phyloP scores from a whole-genome alignment of 306 rosid species.

The Gleditsia sinensis region DNA sequence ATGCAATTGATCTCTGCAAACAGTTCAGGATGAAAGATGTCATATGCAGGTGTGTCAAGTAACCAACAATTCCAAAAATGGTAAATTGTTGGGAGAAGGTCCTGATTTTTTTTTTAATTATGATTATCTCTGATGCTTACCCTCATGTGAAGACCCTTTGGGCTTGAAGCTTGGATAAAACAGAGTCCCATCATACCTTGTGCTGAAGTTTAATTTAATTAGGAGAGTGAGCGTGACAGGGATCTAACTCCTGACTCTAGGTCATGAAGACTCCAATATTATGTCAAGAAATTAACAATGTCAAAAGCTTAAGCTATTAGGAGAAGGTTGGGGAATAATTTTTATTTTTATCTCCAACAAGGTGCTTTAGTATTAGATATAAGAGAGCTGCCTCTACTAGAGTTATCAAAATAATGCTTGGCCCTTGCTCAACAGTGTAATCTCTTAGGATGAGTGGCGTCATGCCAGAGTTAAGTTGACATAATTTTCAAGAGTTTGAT shows the following conservation, averaged over 20 bases:
- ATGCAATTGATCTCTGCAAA: conserved; percentile 21
- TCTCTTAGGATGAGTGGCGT: background rate
- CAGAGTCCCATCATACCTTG: background rate
- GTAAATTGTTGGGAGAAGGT: too few relatives aligned
- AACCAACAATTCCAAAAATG: too few relatives aligned
- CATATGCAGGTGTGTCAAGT: too few relatives aligned
- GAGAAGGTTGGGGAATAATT: background rate
- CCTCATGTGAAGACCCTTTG: too few relatives aligned
- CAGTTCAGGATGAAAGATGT: too few relatives aligned
- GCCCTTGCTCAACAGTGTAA: background rate
- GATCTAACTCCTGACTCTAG: background rate
- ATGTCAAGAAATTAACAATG: background rate
- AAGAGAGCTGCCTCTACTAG: background rate
- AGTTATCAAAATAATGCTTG: conserved; percentile 2
- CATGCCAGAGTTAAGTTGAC: conserved; percentile 1
- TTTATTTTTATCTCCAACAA: background rate
- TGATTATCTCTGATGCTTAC: too few relatives aligned
- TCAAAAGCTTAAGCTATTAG: background rate
- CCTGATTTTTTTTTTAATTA: too few relatives aligned
- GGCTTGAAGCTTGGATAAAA: background rate
- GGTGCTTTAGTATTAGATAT: conserved; percentile 19
- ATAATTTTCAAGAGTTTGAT: background rate
- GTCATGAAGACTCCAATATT: background rate
- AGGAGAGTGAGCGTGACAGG: background rate
- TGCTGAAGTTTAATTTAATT: background rate